A percentile compares a stretch with the other conserved stretches of the same genome.
Evolutionary conservation across 139 green algal species (phyloP).

Genomic region (Auxenochlorella pyrenoidosa): DNA sequence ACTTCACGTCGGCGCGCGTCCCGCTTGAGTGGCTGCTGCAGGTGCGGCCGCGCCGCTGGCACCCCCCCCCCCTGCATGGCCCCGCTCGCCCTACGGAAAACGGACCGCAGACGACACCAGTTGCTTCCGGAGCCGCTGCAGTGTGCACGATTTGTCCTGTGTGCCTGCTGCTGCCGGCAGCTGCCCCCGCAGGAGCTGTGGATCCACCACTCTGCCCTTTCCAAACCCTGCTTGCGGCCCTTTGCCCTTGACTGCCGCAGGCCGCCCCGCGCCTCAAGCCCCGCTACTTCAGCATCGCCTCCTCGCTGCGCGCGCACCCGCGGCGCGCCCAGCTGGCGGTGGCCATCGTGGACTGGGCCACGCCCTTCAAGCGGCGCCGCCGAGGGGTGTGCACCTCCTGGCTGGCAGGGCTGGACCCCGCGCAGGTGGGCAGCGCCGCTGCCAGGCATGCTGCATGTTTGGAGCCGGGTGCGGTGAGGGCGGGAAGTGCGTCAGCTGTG

Average conservation of each 20-base stretch:
- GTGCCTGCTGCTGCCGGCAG: no score
- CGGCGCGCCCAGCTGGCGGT: conserved; percentile 73
- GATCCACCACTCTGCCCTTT: neutral
- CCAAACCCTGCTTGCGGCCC: no score
- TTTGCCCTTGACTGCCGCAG: conserved; percentile 1
- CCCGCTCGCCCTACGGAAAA: neutral
- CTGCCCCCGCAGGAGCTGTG: no score
- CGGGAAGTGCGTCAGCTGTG: no score
- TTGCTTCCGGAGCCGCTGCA: no score
- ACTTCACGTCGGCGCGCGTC: conserved; percentile 79
- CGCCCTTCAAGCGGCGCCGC: conserved; percentile 50
- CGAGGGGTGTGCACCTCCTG: conserved; percentile 87
- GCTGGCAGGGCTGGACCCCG: conserved; percentile 68
- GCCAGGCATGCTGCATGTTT: no score
- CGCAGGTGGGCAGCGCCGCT: neutral
- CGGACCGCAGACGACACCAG: no score
- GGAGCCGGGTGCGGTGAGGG: no score
- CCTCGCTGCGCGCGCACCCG: conserved; percentile 64
- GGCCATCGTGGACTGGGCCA: conserved; percentile 84
- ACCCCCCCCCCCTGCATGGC: neutral
- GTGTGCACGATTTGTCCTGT: no score
- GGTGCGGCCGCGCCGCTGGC: neutral
- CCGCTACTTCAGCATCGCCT: conserved; percentile 92
- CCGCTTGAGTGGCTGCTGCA: conserved; percentile 89
- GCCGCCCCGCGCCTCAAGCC: conserved; percentile 76